A percentile compares a stretch with the other conserved stretches of the same genome.
Evolutionary conservation across 371 early-diverging fungal species (phyloP).

Genomic region (Actinomortierella ambigua): DNA sequence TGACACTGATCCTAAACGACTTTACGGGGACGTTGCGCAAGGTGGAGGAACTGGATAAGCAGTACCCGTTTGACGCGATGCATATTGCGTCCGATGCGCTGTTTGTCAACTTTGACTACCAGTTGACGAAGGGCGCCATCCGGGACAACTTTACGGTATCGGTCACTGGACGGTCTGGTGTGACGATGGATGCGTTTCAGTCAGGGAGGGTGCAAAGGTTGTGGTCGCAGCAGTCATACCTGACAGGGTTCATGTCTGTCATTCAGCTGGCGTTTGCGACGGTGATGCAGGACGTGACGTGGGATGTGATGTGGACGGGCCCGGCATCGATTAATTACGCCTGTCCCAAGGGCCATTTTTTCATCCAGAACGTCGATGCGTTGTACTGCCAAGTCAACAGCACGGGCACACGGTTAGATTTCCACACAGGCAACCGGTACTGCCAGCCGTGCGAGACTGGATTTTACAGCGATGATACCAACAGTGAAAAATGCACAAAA

Average conservation of each 20-base stretch:
- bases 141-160: slow-evolving; percentile 4
- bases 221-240: slow-evolving; percentile 44
- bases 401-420: not conserved
- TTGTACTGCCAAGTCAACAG: slow-evolving; percentile 14
- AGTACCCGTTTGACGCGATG: slow-evolving; percentile 23
- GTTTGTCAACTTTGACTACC: slow-evolving; percentile 25
- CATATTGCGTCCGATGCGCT: slow-evolving; percentile 29
- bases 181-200: slow-evolving; percentile 15
- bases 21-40: slow-evolving; percentile 10
- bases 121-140: slow-evolving; percentile 1
- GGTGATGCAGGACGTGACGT: slow-evolving; percentile 25
- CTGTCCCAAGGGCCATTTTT: slow-evolving; percentile 21
- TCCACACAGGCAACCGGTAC: slow-evolving; percentile 14
- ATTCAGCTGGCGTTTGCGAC: slow-evolving; percentile 39
- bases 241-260: slow-evolving; percentile 39
- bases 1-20: slow-evolving; percentile 19
- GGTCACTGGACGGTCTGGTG: slow-evolving; percentile 24
- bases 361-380: slow-evolving; percentile 7
- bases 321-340: slow-evolving; percentile 16
- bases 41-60: slow-evolving; percentile 1
- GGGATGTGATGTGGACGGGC: slow-evolving; percentile 28
- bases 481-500: slow-evolving; percentile 19
- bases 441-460: slow-evolving; percentile 18
- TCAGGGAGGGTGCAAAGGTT: slow-evolving; percentile 14
- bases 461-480: slow-evolving; percentile 15